These are phyloP conservation scores for Fraxinus excelsior DNA, from an alignment of 257 asterid species.

Conservation along the genomic window DNA sequence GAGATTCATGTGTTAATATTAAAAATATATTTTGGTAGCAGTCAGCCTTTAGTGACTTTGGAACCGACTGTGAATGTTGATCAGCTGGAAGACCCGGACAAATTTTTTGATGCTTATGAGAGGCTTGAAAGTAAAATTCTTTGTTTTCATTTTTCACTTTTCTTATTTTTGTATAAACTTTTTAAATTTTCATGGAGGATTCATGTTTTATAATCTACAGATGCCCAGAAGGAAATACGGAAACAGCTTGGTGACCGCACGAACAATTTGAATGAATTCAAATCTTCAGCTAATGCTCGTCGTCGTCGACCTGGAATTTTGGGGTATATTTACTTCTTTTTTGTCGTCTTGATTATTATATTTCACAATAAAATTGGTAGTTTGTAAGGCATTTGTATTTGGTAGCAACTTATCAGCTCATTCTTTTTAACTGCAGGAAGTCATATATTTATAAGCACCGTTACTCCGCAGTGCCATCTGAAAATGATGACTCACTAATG, in stretches of 20 bases:
- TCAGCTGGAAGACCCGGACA: conserved; percentile 66
- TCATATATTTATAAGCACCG: conserved; percentile 57
- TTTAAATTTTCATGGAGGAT: conserved; percentile 13
- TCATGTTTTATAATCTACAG: conserved; percentile 34
- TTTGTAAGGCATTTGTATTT: conserved; percentile 7
- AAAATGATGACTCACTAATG: conserved; percentile 37
- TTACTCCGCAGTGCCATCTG: conserved; percentile 38
- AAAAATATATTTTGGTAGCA: conserved; percentile 37
- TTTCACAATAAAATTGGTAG: conserved; percentile 10
- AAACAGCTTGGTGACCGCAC: conserved; percentile 55
- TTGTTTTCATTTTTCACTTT: neutral
- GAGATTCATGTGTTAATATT: conserved; percentile 8
- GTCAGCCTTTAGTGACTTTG: conserved; percentile 58
- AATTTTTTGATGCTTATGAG: conserved; percentile 62
- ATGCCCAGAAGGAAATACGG: conserved; percentile 73
- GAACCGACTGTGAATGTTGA: conserved; percentile 47
- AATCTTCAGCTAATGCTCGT: conserved; percentile 44
- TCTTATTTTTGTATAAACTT: neutral
- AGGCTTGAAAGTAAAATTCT: conserved; percentile 62
- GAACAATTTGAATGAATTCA: conserved; percentile 33
- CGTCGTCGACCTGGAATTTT: conserved; percentile 69
- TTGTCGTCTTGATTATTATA: conserved; percentile 21
- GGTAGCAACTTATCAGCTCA: conserved; percentile 18
- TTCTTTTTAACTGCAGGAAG: conserved; percentile 45
- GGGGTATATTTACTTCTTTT: conserved; percentile 48